Evolutionary conservation across 305 asterid genomes (phyloP).

Genomic region (Solanum hybrid): DNA sequence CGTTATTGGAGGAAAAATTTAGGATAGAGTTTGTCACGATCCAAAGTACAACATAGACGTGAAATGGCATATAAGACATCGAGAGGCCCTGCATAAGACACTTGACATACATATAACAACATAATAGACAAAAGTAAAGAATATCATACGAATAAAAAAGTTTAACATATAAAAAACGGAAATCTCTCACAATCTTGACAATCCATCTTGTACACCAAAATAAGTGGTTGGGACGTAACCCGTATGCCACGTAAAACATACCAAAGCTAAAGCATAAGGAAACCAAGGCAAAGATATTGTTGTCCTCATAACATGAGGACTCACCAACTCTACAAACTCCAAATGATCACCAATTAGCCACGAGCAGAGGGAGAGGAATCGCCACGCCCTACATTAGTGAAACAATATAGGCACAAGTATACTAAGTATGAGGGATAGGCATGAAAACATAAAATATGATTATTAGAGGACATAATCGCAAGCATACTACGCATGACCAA

Average conservation of each 20-base stretch:
- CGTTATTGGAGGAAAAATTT: not conserved
- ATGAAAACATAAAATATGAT: not conserved
- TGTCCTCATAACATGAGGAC: not conserved
- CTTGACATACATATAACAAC: not conserved
- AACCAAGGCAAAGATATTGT: not conserved
- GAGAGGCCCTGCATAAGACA: not conserved
- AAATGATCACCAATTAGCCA: not conserved
- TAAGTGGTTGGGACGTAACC: not conserved
- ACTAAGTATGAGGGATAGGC: not conserved
- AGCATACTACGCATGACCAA: not conserved
- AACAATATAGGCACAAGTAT: not conserved
- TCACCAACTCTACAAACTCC: not conserved
- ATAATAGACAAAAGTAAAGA: not conserved
- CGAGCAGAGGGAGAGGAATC: not conserved
- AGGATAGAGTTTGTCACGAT: not conserved
- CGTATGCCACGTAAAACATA: not conserved
- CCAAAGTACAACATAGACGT: not conserved
- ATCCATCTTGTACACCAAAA: not conserved
- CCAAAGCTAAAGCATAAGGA: not conserved
- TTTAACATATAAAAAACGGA: not conserved
- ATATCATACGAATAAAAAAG: not conserved
- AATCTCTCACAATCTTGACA: not conserved
- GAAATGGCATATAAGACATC: not conserved
- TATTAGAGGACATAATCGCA: not conserved
- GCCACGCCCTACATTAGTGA: not conserved